Conservation (phyloP, 2,329 filamentous ascomycete species). For the Thielaviopsis populi region DNA sequence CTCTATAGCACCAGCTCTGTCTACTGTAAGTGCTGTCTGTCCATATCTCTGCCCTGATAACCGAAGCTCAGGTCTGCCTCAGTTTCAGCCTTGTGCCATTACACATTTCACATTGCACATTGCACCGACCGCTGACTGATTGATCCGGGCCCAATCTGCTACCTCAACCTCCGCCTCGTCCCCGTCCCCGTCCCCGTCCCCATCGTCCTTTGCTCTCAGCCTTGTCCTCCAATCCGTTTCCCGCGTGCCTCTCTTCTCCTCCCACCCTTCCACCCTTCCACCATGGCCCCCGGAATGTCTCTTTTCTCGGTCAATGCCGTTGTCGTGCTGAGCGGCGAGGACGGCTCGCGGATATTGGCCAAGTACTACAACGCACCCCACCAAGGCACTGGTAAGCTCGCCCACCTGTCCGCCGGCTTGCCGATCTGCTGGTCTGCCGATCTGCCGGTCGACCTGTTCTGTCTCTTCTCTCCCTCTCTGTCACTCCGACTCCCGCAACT, state of each 20-base stretch:
- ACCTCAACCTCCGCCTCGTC: background rate
- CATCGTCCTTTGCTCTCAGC: background rate
- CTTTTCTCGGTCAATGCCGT: slow-evolving; percentile 65
- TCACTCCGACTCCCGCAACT: background rate
- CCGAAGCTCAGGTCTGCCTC: background rate
- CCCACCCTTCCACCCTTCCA: background rate
- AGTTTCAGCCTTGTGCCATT: slow-evolving; percentile 1
- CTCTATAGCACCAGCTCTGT: no score
- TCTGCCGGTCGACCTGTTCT: background rate
- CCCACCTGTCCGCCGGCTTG: no score
- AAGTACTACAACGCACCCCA: slow-evolving; percentile 72
- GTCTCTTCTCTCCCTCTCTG: background rate
- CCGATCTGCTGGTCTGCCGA: no score
- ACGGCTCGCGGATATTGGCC: slow-evolving; percentile 79
- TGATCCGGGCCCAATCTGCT: background rate
- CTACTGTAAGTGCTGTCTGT: background rate
- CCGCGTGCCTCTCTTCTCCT: background rate
- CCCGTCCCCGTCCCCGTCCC: background rate
- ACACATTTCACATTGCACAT: background rate
- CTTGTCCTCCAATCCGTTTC: background rate
- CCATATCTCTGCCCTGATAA: background rate
- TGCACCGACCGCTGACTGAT: no score
- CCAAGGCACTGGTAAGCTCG: slow-evolving; percentile 24
- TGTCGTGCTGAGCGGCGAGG: slow-evolving; percentile 67
- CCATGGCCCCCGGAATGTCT: slow-evolving; percentile 60